Base-by-base conservation (phyloP, 441 rosid species). In the Jatropha multifida region DNA sequence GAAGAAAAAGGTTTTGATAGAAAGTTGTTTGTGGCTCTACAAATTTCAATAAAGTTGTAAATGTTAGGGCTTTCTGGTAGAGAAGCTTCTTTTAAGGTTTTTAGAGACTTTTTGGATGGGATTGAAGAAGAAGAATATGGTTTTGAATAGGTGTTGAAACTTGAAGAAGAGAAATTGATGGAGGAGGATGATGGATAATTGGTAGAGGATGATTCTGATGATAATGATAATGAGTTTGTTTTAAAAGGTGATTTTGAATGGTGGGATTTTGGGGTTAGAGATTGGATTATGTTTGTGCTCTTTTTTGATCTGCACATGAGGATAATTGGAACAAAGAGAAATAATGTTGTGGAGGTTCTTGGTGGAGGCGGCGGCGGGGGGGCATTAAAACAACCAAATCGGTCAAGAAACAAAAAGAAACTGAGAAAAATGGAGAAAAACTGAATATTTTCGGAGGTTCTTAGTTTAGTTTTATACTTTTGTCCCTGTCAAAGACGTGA, bases 1-100 rank as follows among this genome's bases (percentile, higher is more conserved):
- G 90, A 84, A 27, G 93, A 81, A 76, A 77, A 65, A 59, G 88
- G 91, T 74, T 83, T 78, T n/a, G 85, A 82, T 15, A 93, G 83
- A 87, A 94, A 94, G 59, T 88, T 90, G 86, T 85, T 88, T 26
- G 99, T 93, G 78, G 98, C 94, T 17, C 86, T 63, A 58, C 90
- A 85, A 27, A 94, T 88, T 71, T 91, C 97, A 65, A 87, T 44
- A 84, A 91, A 80, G 80, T 83, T 78, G 86, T 91, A 94, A 77
- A 94, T 86, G 81, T 85, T 85, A 14, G 96, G 89, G n/a, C 71
- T 89, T 65, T 94, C 90, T 17, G 95, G 87, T 74, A 94, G 63
- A 20, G 87, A 80, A 18, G 82, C 85, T 42, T 90, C 84, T 48
- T 89, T 88, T 74, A 90, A 84, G 82, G 83, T 81, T 70, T 93